Base-by-base conservation (phyloP, 768 basidiomycete species). In the Hypholoma sublateritium region DNA sequence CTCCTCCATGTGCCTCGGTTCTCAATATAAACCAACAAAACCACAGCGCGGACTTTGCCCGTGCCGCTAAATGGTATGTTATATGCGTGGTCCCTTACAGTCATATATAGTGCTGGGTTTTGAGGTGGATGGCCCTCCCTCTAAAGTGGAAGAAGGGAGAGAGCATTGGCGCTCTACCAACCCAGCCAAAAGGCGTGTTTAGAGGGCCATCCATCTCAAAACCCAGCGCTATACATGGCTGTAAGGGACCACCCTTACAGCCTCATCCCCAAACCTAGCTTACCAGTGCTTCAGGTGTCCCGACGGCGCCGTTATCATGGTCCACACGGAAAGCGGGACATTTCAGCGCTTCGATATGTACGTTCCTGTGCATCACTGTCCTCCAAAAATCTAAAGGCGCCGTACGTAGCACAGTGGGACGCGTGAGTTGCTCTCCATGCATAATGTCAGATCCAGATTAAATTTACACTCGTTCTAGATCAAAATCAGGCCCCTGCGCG, bases 261-360 rank as follows among this genome's bases (percentile, higher is more conserved):
- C 37, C 17, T 17, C 22, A 14, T 11, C 22, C 35, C 9, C 14
- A 41, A 14, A 22, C 16, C 36, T 36, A 14, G 39, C 22, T 37
- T 24, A 25, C 25, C 41, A 35, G 42, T 57, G 46, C 53, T 24
- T 54, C 35, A 95, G 92, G 87, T 89, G 82, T 61, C 80, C 84
- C 12, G 92, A 95, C 63, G 92, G 91, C 0, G 83, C 86, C 2
- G 77, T 76, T 13, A 71, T 87, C 0, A 77, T 96, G 11, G 75
- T 82, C 0, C 84, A 88, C 36, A 87, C 85, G 60, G 93, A 96
- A 69, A 84, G 91, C 61, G 72, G 87, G 19, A 75, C 79, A 0
- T 79, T 92, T 42, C 83, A 87, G 41, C 62, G 84, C 21, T 81
- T 83, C 43, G 58, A 76, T 28, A 58, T 76, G 88, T 87, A 53